Evolutionary conservation across 148 eudicot species (phyloP).

Genomic region (Cornus suecica): DNA sequence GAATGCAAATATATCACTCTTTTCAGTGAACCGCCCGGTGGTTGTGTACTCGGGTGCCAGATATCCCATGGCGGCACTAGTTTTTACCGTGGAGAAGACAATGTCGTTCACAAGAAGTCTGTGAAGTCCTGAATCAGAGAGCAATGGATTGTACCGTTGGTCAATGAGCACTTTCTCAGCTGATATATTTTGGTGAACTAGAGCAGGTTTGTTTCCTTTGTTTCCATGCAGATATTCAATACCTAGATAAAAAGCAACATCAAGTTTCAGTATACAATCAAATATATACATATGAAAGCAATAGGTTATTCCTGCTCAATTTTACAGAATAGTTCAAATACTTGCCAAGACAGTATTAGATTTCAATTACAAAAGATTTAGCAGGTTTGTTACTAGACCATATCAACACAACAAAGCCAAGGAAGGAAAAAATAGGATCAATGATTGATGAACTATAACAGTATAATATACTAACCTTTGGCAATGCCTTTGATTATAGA

Average conservation of each 20-base stretch:
- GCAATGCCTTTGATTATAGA: slow-evolving; percentile 83
- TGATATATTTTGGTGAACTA: slow-evolving; percentile 85
- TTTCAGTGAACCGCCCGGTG: slow-evolving; percentile 83
- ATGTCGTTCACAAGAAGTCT: slow-evolving; percentile 80
- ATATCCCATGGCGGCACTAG: slow-evolving; percentile 98
- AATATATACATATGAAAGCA: background rate
- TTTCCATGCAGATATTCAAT: slow-evolving; percentile 63
- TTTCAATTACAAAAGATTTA: background rate
- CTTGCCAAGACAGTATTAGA: background rate
- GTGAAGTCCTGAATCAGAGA: slow-evolving; percentile 75
- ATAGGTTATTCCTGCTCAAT: background rate
- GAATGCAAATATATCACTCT: slow-evolving; percentile 86
- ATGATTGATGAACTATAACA: background rate
- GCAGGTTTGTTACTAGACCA: background rate
- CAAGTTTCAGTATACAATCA: background rate
- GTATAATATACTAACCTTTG: slow-evolving; percentile 49
- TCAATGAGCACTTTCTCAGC: slow-evolving; percentile 88
- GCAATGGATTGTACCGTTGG: slow-evolving; percentile 56
- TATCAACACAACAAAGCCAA: background rate
- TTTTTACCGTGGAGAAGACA: slow-evolving; percentile 75
- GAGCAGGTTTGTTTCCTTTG: slow-evolving; percentile 57
- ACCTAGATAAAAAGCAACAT: slow-evolving; percentile 36
- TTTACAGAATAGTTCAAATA: background rate
- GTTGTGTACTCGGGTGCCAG: slow-evolving; percentile 94
- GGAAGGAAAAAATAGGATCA: background rate